These are phyloP conservation scores for thale cress (Arabidopsis thaliana) DNA, from an alignment of 345 rosid species.

Conservation along the genomic window TAIR10.1 NC_003070.9:21804501-21805000, in stretches of 20 bases:
- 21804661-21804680: neutral
- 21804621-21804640: neutral
- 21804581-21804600: slow-evolving; percentile 52
- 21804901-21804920: slow-evolving; percentile 78
- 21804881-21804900: slow-evolving; percentile 59
- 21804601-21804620: slow-evolving; percentile 79
- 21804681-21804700: slow-evolving; percentile 48
- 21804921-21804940: slow-evolving; percentile 89
- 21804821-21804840: neutral
- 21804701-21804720: slow-evolving; percentile 97
- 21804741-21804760: slow-evolving; percentile 62
- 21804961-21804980: slow-evolving; percentile 64
- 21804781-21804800: slow-evolving; percentile 80
- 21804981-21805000: slow-evolving; percentile 93
- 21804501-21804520: slow-evolving; percentile 1
- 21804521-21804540: neutral
- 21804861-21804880: neutral
- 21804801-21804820: slow-evolving; percentile 70
- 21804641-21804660: neutral
- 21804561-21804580: slow-evolving; percentile 57
- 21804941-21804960: slow-evolving; percentile 72
- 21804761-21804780: slow-evolving; percentile 67
- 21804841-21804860: neutral
- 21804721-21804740: slow-evolving; percentile 71
- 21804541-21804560: slow-evolving; percentile 5